These are phyloP conservation scores for Colletotrichum chrysophilum DNA, from an alignment of 2,329 filamentous ascomycete genomes.

Conservation along the genomic window DNA sequence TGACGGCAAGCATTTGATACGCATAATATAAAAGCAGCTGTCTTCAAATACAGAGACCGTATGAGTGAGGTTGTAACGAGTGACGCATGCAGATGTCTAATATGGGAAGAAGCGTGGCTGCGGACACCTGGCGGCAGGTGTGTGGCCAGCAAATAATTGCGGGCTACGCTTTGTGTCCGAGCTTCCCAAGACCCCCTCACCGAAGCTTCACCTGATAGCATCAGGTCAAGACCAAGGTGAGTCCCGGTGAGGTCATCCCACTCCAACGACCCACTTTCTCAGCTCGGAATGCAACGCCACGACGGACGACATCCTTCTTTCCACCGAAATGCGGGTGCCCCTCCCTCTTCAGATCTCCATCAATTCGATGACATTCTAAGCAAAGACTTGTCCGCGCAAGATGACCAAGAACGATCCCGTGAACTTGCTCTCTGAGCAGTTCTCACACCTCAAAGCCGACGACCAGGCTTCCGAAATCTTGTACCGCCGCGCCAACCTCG, in stretches of 20 bases:
- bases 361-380: background rate
- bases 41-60: background rate
- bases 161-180: background rate
- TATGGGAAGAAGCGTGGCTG: background rate
- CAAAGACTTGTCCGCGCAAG: background rate
- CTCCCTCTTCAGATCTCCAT: background rate
- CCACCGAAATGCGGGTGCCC: background rate
- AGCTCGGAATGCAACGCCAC: background rate
- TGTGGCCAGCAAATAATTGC: too few relatives aligned
- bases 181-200: background rate
- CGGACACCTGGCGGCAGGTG: accelerated
- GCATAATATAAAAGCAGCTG: accelerated
- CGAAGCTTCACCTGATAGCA: background rate
- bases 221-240: background rate
- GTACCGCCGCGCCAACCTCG: background rate
- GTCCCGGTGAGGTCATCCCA: background rate
- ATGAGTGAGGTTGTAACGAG: background rate
- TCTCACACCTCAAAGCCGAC: background rate
- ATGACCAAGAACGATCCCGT: background rate
- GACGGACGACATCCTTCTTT: background rate
- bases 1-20: background rate
- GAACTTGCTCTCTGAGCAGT: background rate
- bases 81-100: background rate
- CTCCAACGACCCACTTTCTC: background rate
- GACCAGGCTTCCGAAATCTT: background rate